A percentile compares a stretch with the other conserved stretches of the same genome.
Evolutionary conservation across 2,329 filamentous ascomycete genomes (phyloP).

Genomic region (Cladosporium halotolerans): DNA sequence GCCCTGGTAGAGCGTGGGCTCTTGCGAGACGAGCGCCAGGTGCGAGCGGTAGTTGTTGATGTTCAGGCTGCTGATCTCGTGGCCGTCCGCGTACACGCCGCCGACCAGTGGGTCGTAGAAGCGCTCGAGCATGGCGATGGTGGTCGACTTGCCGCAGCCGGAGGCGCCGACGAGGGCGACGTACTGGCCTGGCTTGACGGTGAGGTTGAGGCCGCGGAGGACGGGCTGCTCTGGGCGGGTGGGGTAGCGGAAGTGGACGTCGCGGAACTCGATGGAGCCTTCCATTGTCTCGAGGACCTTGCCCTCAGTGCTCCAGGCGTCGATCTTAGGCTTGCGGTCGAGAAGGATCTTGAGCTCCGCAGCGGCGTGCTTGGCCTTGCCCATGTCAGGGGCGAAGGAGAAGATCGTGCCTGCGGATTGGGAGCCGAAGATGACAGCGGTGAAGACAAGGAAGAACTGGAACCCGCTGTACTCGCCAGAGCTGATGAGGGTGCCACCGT

Average conservation of each 20-base stretch:
- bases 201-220: constrained; percentile 72
- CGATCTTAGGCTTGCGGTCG: constrained; percentile 73
- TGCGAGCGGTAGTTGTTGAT: constrained; percentile 78
- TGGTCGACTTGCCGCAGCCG: constrained; percentile 90
- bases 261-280: constrained; percentile 78
- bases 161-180: constrained; percentile 88
- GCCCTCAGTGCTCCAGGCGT: constrained; percentile 70
- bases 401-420: constrained; percentile 88
- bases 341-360: constrained; percentile 75
- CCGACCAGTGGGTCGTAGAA: constrained; percentile 89
- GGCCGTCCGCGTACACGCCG: constrained; percentile 72
- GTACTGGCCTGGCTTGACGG: constrained; percentile 71
- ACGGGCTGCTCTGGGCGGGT: constrained; percentile 89
- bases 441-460: constrained; percentile 89
- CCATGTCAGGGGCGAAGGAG: constrained; percentile 86
- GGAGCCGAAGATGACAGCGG: constrained; percentile 80
- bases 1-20: constrained; percentile 90
- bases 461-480: constrained; percentile 67
- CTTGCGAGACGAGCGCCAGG: constrained; percentile 85
- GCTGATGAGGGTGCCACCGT: constrained; percentile 71
- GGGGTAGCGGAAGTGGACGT: constrained; percentile 92
- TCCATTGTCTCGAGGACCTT: constrained; percentile 57
- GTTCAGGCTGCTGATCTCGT: constrained; percentile 74
- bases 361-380: constrained; percentile 82
- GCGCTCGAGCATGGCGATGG: constrained; percentile 82